Evolutionary conservation across 768 basidiomycete species (phyloP).

Genomic region (Russula virescens): DNA sequence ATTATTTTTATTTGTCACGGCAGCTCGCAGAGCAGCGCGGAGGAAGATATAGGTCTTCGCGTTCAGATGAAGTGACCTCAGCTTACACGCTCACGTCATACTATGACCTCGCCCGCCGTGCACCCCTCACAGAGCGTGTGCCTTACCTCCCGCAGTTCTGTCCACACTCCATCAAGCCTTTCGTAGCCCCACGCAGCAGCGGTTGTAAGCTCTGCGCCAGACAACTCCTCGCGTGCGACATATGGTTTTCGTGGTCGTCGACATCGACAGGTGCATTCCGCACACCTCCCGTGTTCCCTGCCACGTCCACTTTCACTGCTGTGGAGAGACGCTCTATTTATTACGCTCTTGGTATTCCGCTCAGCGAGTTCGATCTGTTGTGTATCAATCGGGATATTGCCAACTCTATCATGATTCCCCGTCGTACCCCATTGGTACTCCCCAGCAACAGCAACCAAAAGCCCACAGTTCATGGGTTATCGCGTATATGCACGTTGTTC

Average conservation of each 20-base stretch:
- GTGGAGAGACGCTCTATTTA: constrained; percentile 1
- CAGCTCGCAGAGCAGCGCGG: too few relatives aligned
- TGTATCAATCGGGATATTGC: constrained; percentile 10
- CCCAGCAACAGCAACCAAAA: neutral
- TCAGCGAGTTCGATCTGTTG: neutral
- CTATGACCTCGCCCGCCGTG: neutral
- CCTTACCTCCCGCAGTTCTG: constrained; percentile 11
- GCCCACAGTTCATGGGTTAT: neutral
- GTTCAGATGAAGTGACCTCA: neutral
- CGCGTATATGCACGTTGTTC: constrained; percentile 2
- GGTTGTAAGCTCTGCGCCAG: neutral
- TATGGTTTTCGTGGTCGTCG: neutral
- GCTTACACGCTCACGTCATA: neutral
- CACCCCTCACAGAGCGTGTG: neutral
- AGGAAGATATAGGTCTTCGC: neutral
- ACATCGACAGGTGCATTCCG: neutral
- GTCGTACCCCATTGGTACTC: neutral
- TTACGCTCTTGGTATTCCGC: constrained; percentile 3
- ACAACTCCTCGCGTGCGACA: constrained; percentile 9
- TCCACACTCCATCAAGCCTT: neutral
- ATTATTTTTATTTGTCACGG: too few relatives aligned
- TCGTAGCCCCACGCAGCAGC: neutral
- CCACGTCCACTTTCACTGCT: neutral
- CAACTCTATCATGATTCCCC: neutral
- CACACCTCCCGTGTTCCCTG: neutral